A percentile compares a stretch with the other conserved stretches of the same genome.
Conservation (phyloP, 78 protist species). For the Guillardia theta region DNA sequence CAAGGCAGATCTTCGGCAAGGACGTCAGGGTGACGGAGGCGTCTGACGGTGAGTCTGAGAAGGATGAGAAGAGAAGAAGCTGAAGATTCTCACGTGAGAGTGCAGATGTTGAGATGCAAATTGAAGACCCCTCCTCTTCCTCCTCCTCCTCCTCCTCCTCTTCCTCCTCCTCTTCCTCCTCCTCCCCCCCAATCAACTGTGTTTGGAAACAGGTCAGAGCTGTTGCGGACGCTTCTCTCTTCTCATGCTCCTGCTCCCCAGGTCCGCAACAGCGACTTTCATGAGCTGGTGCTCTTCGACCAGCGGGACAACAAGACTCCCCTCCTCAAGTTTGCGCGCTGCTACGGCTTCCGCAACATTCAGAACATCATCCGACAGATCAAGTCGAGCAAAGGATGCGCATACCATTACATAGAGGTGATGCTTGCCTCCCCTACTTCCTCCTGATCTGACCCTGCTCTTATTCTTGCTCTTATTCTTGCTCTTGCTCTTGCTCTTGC, state of each 20-base stretch:
- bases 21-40: too few relatives aligned
- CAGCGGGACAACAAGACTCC: too few relatives aligned
- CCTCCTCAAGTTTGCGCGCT: neutral
- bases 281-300: neutral
- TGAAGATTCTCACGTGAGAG: too few relatives aligned
- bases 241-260: too few relatives aligned
- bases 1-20: too few relatives aligned
- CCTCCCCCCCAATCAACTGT: neutral
- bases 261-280: neutral
- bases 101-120: too few relatives aligned
- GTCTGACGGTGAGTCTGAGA: too few relatives aligned
- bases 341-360: constrained; percentile 90
- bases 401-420: constrained; percentile 70
- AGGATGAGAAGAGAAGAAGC: too few relatives aligned
- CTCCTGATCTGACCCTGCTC: too few relatives aligned
- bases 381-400: constrained; percentile 41
- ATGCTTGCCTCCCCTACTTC: too few relatives aligned
- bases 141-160: neutral
- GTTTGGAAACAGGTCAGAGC: neutral
- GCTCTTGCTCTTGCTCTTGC: too few relatives aligned
- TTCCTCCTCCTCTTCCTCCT: neutral
- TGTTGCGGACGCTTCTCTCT: neutral
- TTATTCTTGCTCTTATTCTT: too few relatives aligned
- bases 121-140: neutral
- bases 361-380: constrained; percentile 81